Evolutionary conservation across 106 monocot species (phyloP).

Genomic region (Cymbidium sinense): DNA sequence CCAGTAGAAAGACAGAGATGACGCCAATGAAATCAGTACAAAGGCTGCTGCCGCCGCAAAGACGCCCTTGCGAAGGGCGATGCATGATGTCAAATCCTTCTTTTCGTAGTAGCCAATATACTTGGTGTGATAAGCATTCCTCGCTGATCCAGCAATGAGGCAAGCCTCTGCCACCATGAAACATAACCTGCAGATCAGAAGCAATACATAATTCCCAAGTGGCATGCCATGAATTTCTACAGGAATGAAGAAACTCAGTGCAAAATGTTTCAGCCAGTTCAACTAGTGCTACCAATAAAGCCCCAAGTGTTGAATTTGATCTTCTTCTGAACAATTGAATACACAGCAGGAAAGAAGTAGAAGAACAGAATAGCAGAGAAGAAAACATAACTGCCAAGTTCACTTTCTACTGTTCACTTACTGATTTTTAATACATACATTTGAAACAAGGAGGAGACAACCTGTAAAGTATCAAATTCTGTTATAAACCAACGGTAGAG

Average conservation of each 20-base stretch:
- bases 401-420: too few species aligned
- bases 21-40: constrained; percentile 41
- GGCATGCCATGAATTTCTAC: not conserved
- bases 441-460: too few species aligned
- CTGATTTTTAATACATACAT: too few species aligned
- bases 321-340: too few species aligned
- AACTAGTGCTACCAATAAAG: not conserved
- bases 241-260: not conserved
- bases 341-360: too few species aligned
- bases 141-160: constrained; percentile 83
- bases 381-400: too few species aligned
- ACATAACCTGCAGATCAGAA: constrained; percentile 48
- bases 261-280: not conserved
- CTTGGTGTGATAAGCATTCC: constrained; percentile 96
- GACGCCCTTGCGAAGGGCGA: constrained; percentile 71
- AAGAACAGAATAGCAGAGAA: too few species aligned
- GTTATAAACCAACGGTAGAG: too few species aligned
- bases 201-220: not conserved
- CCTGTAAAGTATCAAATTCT: too few species aligned
- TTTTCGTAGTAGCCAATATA: constrained; percentile 68
- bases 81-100: constrained; percentile 59
- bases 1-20: constrained; percentile 54
- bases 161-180: constrained; percentile 75
- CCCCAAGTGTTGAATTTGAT: too few species aligned
- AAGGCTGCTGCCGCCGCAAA: constrained; percentile 78